A percentile compares a stretch with the other conserved stretches of the same genome.
Evolutionary conservation across 2,329 filamentous ascomycete genomes (phyloP).

Genomic region (Fusarium concolor): DNA sequence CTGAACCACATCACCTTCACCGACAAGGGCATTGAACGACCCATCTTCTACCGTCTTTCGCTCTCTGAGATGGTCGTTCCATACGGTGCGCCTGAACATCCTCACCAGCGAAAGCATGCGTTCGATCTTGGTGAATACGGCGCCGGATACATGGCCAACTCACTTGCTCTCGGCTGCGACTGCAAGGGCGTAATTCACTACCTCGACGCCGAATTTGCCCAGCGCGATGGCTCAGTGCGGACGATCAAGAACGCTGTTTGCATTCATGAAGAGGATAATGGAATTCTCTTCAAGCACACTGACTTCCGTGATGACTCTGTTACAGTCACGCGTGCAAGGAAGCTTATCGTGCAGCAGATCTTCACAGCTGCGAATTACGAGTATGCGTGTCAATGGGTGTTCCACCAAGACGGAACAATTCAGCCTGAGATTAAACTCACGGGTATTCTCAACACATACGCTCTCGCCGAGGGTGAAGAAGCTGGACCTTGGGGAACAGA

Average conservation of each 20-base stretch:
- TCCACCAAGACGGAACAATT: slow-evolving; percentile 87
- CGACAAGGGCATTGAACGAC: slow-evolving; percentile 80
- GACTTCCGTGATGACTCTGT: slow-evolving; percentile 92
- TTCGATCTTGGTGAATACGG: slow-evolving; percentile 86
- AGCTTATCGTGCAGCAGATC: slow-evolving; percentile 88
- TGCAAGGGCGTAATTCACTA: slow-evolving; percentile 95
- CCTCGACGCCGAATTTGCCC: slow-evolving; percentile 87
- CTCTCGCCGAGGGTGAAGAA: slow-evolving; percentile 83
- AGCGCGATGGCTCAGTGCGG: slow-evolving; percentile 77
- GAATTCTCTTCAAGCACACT: slow-evolving; percentile 93
- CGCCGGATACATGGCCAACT: slow-evolving; percentile 86
- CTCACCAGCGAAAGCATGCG: slow-evolving; percentile 84
- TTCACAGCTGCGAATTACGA: slow-evolving; percentile 98
- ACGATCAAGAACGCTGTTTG: slow-evolving; percentile 95
- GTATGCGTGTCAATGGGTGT: slow-evolving; percentile 82
- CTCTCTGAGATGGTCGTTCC: slow-evolving; percentile 95
- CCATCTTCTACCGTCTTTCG: slow-evolving; percentile 89
- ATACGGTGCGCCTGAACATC: slow-evolving; percentile 83
- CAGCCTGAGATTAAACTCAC: slow-evolving; percentile 93
- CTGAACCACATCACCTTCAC: slow-evolving; percentile 91
- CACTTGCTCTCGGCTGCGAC: slow-evolving; percentile 79
- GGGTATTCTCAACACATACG: slow-evolving; percentile 92
- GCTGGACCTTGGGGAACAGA: slow-evolving; percentile 90
- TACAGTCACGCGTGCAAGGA: slow-evolving; percentile 86
- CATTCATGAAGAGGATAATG: slow-evolving; percentile 92